Evolutionary conservation across 768 basidiomycete species (phyloP).

Genomic region (Mycena crocata): DNA sequence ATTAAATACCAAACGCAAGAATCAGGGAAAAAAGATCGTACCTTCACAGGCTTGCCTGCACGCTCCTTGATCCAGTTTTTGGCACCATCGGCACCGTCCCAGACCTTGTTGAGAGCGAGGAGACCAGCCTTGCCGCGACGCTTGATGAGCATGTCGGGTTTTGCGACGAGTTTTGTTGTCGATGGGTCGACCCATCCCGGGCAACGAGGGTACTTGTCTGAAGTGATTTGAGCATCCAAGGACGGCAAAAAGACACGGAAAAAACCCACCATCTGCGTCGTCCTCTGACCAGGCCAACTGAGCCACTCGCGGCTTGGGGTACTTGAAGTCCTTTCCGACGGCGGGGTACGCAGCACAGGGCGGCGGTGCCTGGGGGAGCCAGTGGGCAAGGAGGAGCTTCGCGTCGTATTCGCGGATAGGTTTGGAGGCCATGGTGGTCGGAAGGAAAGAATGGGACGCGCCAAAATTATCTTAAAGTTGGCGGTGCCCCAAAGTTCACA

Average conservation of each 20-base stretch:
- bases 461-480: neutral
- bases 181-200: conserved; percentile 31
- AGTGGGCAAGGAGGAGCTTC: conserved; percentile 97
- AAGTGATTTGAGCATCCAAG: neutral
- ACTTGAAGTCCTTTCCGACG: conserved; percentile 33
- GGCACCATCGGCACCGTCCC: conserved; percentile 87
- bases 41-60: conserved; percentile 94
- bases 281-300: conserved; percentile 61
- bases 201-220: conserved; percentile 34
- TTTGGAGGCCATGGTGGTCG: conserved; percentile 29
- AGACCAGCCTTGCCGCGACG: conserved; percentile 98
- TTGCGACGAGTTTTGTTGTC: conserved; percentile 82
- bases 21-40: conserved; percentile 49
- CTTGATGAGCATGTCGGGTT: conserved; percentile 99
- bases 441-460: conserved; percentile 3
- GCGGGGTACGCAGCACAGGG: conserved; percentile 24
- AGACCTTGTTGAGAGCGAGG: conserved; percentile 92
- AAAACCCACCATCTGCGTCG: conserved; percentile 9
- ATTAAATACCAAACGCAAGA: conserved; percentile 18
- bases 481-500: conserved; percentile 23
- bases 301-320: conserved; percentile 56
- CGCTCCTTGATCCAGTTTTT: conserved; percentile 88
- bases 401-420: conserved; percentile 84
- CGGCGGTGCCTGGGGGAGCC: conserved; percentile 91
- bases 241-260: neutral